phyloP scores from a whole-genome alignment of 108 stramenopile species.

The Cyclostephanos tholiformis region DNA sequence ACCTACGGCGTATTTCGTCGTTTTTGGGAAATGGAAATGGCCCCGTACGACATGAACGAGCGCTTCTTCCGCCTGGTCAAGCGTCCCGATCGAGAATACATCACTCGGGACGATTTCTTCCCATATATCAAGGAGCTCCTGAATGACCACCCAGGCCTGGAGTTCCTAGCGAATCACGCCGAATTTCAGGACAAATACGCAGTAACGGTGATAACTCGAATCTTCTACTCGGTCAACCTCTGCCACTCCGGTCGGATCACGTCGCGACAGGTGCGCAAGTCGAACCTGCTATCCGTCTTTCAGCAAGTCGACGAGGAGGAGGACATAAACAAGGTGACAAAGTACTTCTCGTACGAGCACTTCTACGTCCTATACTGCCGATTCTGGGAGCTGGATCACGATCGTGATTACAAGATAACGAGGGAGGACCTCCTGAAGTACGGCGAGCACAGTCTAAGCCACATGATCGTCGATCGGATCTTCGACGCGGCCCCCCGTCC shows the following conservation, averaged over 20 bases:
- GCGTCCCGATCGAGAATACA: constrained; percentile 74
- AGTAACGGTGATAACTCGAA: constrained; percentile 95
- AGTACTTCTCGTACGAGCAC: constrained; percentile 95
- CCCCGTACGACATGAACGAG: constrained; percentile 88
- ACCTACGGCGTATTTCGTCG: constrained; percentile 69
- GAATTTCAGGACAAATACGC: constrained; percentile 98
- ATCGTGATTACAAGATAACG: constrained; percentile 94
- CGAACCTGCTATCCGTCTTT: constrained; percentile 86
- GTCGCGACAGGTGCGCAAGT: constrained; percentile 84
- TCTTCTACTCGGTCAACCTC: constrained; percentile 92
- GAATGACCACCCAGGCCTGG: constrained; percentile 88
- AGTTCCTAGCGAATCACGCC: constrained; percentile 90
- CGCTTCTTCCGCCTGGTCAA: constrained; percentile 93
- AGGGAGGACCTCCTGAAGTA: constrained; percentile 94
- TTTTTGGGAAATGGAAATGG: constrained; percentile 91
- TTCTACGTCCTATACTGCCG: constrained; percentile 99
- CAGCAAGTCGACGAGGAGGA: constrained; percentile 92
- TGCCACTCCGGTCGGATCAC: constrained; percentile 91
- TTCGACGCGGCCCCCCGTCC: constrained; percentile 92
- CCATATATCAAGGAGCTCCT: constrained; percentile 93
- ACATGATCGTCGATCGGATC: constrained; percentile 97
- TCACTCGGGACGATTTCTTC: constrained; percentile 90
- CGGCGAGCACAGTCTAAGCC: constrained; percentile 92
- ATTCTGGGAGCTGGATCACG: constrained; percentile 98
- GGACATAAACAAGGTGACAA: constrained; percentile 96